Evolutionary conservation across 2,329 filamentous ascomycete species (phyloP), one percentile per base, ranked within the genome.

Genomic region (Xylaria hypoxylon): DNA sequence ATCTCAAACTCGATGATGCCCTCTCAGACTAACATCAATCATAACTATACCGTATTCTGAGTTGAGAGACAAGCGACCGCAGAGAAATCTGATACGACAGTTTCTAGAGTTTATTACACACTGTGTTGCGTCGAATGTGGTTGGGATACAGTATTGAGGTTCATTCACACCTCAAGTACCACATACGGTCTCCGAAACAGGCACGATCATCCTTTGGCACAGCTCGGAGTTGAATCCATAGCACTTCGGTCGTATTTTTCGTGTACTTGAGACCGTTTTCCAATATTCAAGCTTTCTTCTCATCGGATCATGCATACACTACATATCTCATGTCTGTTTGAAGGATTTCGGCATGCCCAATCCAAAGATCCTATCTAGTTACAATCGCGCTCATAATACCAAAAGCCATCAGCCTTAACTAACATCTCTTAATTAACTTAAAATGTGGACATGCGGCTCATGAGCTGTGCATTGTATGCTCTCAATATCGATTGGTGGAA

Each of bases 401-500:
- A 4, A 2, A 31, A 19, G 22, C 11, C 11, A 15, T 2, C 5
- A 5, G 44, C 15, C 1, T n/a, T 1, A 31, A 50, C n/a, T 6
- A n/a, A 35, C 19, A 28, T n/a, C 6, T 17, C 48, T 52, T 22
- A 19, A 22, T 5, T 22, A 1, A 17, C 22, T 19, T 35, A 17
- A 6, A 15, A 35, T 35, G 5, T 28, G 15, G 15, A 33, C 26
- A 47, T 31, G 38, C 40, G 17, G 24, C 44, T 47, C 38, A n/a
- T 19, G 35, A 47, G 22, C 22, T 15, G 22, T 1, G 15, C 2
- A 35, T 22, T 19, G 40, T 24, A 47, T 7, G 13, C 31, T 33
- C 11, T 3, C 15, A 59, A 52, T n/a, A 26, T 8, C 17, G 22
- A 59, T 53, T 59, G 56, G 53, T 59, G 28, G 52, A 44, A 44